Evolutionary conservation across 495 filamentous ascomycete species (phyloP).

Genomic region (Podospora australis): DNA sequence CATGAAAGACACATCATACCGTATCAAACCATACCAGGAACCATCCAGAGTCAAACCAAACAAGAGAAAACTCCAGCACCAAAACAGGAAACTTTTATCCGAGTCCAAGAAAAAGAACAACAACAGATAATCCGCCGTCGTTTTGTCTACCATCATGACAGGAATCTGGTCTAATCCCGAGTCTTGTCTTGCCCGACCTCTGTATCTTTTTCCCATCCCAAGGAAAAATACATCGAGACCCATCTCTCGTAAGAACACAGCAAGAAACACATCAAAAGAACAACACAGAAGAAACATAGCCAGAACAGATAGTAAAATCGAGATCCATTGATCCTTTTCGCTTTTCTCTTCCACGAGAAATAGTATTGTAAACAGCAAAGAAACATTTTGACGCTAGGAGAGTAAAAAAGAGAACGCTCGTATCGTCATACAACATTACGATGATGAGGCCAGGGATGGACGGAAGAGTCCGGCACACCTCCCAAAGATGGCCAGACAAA

Average conservation of each 20-base stretch:
- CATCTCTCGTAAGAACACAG: not conserved
- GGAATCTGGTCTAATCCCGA: too few relatives aligned
- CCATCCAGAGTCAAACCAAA: not conserved
- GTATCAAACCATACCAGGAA: not conserved
- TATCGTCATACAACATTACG: conserved; percentile 18
- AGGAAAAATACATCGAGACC: too few relatives aligned
- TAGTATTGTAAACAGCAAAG: too few relatives aligned
- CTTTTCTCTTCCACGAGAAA: too few relatives aligned
- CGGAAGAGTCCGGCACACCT: conserved; percentile 4
- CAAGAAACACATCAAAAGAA: not conserved
- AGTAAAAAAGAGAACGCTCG: conserved; percentile 5
- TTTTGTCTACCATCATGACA: too few relatives aligned
- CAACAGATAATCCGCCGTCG: too few relatives aligned
- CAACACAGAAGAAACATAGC: not conserved
- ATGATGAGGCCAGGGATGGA: conserved; percentile 31
- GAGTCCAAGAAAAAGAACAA: not conserved
- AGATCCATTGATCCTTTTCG: too few relatives aligned
- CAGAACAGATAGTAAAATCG: too few relatives aligned
- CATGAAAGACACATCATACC: too few relatives aligned
- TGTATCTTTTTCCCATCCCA: too few relatives aligned
- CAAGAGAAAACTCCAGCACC: not conserved
- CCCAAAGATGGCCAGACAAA: conserved; percentile 4
- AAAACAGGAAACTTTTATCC: not conserved
- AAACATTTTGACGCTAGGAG: conserved; percentile 5
- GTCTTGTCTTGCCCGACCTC: too few relatives aligned